Base-by-base conservation (phyloP, 306 rosid genomes). In the Echinosophora koreensis region DNA sequence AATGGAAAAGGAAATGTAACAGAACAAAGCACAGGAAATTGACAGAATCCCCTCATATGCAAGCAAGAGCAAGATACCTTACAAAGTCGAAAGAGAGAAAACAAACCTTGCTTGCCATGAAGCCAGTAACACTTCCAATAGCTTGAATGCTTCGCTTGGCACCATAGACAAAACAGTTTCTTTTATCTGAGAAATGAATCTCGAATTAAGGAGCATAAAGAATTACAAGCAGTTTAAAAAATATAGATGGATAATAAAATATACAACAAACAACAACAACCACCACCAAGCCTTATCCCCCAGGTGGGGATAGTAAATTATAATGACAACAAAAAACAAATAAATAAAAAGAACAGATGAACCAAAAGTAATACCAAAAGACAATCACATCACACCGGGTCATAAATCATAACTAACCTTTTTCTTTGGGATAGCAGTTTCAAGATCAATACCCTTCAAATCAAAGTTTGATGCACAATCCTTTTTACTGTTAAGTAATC, bases 21-120 rank as follows among this genome's bases (percentile, higher is more conserved):
- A 64, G 17, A 69, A 63, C 44, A 46, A 39, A 80, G 39, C 41
- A 50, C 28, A 60, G 71, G 28, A 30, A 77, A 69, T 68, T 67
- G 9, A 55, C 47, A 52, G 37, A 46, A 73, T 61, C 62, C 80
- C 56, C 64, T 44, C 67, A 28, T 10, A 79, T 49, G 30, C 51
- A 65, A 81, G 30, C 51, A 65, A 81, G 39, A 58, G 56, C 34
- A 73, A 42, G 15, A 52, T 46, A 54, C 47, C 66, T 54, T 49
- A 72, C 66, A 67, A 80, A 56, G 79, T 35, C 5, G 18, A 69
- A 73, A 56, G 41, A 37, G 50, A 67, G 56, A 78, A 76, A 68
- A 74, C 79, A 73, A 79, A 95, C 99, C 99, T 91, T 61, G 88
- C 89, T 66, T 89, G 84, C 99, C 99, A 95, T 68, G 77, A 55